These are phyloP conservation scores for Epichloe sibirici DNA, from an alignment of 2,329 filamentous ascomycete genomes.

Conservation along the genomic window DNA sequence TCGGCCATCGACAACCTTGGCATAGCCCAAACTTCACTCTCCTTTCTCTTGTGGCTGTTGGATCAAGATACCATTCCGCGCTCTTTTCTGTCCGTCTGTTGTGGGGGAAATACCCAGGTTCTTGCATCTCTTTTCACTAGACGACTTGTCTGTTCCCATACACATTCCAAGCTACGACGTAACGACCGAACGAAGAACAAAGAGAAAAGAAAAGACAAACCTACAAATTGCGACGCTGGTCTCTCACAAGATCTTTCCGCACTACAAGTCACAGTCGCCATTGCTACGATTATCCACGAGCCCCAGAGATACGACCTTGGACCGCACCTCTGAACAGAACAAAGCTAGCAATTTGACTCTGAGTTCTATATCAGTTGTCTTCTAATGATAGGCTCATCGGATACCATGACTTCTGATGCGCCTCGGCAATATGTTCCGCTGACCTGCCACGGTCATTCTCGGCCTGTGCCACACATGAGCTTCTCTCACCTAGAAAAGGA, in stretches of 20 bases:
- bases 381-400: background rate
- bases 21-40: background rate
- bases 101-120: constrained; percentile 3
- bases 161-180: constrained; percentile 1
- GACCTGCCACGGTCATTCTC: constrained; percentile 89
- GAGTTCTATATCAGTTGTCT: background rate
- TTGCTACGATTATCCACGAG: background rate
- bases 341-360: background rate
- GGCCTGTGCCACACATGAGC: constrained; percentile 80
- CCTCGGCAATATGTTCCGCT: constrained; percentile 63
- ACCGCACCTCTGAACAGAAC: background rate
- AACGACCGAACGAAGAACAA: background rate
- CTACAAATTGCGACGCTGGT: background rate
- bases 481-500: constrained; percentile 78
- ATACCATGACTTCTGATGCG: constrained; percentile 22
- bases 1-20: background rate
- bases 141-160: background rate
- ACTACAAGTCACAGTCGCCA: background rate
- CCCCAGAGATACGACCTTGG: background rate
- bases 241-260: background rate
- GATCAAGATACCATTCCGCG: background rate
- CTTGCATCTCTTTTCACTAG: background rate
- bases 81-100: background rate
- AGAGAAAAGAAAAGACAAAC: too few relatives aligned
- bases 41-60: background rate